phyloP scores from a whole-genome alignment of 805 yeast genomes.

The Cyberlindnera mycetangii region DNA sequence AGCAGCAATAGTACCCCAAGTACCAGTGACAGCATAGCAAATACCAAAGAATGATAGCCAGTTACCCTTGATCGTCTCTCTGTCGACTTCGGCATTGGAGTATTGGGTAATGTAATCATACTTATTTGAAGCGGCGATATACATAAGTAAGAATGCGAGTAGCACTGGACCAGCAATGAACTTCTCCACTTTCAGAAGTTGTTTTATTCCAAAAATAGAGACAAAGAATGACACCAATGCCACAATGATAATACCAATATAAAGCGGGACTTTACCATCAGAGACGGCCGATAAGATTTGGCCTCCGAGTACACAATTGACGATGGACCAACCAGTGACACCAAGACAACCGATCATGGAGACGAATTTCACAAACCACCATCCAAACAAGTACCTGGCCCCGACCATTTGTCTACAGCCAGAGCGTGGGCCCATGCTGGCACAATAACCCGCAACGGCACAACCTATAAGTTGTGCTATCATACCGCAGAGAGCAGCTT shows the following conservation, averaged over 20 bases:
- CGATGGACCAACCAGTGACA: slow-evolving; percentile 90
- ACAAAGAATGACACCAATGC: slow-evolving; percentile 60
- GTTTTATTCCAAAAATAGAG: slow-evolving; percentile 76
- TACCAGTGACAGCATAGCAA: slow-evolving; percentile 73
- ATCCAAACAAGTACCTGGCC: slow-evolving; percentile 77
- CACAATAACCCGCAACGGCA: slow-evolving; percentile 74
- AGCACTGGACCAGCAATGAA: slow-evolving; percentile 66
- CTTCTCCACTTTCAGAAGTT: slow-evolving; percentile 65
- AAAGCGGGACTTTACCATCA: slow-evolving; percentile 61
- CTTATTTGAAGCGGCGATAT: slow-evolving; percentile 54
- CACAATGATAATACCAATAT: slow-evolving; percentile 73
- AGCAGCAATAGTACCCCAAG: slow-evolving; percentile 87
- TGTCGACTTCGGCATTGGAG: slow-evolving; percentile 31
- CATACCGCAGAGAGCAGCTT: slow-evolving; percentile 60
- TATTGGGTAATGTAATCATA: slow-evolving; percentile 34
- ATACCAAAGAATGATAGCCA: slow-evolving; percentile 71
- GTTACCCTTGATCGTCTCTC: slow-evolving; percentile 55
- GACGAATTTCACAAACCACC: slow-evolving; percentile 78
- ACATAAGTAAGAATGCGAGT: slow-evolving; percentile 63
- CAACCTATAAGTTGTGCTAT: slow-evolving; percentile 69
- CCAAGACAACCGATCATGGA: slow-evolving; percentile 72
- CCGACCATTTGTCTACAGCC: slow-evolving; percentile 89
- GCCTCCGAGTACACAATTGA: slow-evolving; percentile 87
- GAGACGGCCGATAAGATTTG: slow-evolving; percentile 70
- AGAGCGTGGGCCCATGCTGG: slow-evolving; percentile 86